These are phyloP conservation scores for Talaromyces sp. DNA, from an alignment of 2,329 filamentous ascomycete species.

Conservation along the genomic window DNA sequence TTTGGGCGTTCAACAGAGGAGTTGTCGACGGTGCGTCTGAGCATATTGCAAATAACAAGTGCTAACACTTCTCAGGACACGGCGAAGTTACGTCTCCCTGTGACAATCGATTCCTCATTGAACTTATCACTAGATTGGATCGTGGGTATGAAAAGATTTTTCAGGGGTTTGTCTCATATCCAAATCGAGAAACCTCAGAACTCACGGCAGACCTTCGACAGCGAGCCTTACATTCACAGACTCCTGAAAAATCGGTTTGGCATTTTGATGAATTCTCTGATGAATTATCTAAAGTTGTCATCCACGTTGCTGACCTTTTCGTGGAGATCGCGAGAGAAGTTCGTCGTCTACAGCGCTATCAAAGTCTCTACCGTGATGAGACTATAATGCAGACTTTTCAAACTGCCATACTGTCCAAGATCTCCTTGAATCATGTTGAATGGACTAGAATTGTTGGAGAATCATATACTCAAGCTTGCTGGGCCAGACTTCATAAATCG, in stretches of 20 bases:
- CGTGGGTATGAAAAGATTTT: slow-evolving; percentile 9
- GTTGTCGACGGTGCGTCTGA: slow-evolving; percentile 10
- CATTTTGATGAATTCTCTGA: not conserved
- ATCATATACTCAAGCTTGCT: not conserved
- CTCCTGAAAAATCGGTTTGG: slow-evolving; percentile 22
- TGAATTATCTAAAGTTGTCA: slow-evolving; percentile 1
- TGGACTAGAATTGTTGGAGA: slow-evolving; percentile 6
- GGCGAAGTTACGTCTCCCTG: slow-evolving; percentile 12
- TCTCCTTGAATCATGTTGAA: slow-evolving; percentile 3
- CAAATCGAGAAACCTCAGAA: not conserved
- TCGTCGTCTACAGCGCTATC: slow-evolving; percentile 18
- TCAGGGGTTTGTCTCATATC: slow-evolving; percentile 9
- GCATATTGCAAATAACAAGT: not conserved
- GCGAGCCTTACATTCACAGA: slow-evolving; percentile 35
- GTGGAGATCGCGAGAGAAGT: slow-evolving; percentile 12
- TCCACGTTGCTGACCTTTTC: slow-evolving; percentile 5
- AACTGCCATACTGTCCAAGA: slow-evolving; percentile 4
- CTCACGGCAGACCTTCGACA: not conserved
- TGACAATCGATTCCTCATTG: slow-evolving; percentile 13
- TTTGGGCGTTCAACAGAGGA: slow-evolving; percentile 13
- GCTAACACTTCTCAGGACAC: slow-evolving; percentile 10
- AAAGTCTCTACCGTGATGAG: slow-evolving; percentile 10
- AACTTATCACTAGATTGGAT: slow-evolving; percentile 9
- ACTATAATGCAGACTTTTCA: slow-evolving; percentile 3
- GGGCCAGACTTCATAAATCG: slow-evolving; percentile 12